These are phyloP conservation scores for Neurospora sublineolata DNA, from an alignment of 495 filamentous ascomycete genomes.

Conservation along the genomic window DNA sequence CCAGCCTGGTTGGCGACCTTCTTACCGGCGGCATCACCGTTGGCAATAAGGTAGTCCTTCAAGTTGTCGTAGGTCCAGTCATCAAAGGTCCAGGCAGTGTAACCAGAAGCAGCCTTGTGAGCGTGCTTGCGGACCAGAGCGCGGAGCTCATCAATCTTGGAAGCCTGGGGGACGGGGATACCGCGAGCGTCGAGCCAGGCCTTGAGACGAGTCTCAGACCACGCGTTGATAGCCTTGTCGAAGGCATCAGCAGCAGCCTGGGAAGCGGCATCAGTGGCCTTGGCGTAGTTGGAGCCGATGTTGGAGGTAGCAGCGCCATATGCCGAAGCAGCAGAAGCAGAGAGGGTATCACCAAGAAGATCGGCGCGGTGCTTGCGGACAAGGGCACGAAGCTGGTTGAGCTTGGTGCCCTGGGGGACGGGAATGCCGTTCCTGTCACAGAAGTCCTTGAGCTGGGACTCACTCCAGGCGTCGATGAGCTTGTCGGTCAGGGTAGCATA, in stretches of 20 bases:
- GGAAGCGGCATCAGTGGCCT: conserved; percentile 59
- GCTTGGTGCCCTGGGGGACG: conserved; percentile 80
- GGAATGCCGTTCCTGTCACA: conserved; percentile 78
- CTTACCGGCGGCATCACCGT: conserved; percentile 49
- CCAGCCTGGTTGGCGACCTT: conserved; percentile 54
- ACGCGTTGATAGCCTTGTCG: conserved; percentile 46
- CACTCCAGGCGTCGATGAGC: conserved; percentile 81
- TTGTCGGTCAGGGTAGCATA: conserved; percentile 65
- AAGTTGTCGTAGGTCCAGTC: conserved; percentile 70
- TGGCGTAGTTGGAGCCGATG: conserved; percentile 65
- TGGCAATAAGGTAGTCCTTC: conserved; percentile 53
- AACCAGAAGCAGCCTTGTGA: conserved; percentile 62
- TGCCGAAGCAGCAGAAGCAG: conserved; percentile 49
- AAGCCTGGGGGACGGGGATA: conserved; percentile 61
- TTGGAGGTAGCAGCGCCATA: conserved; percentile 74
- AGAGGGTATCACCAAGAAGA: conserved; percentile 55
- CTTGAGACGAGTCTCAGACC: conserved; percentile 69
- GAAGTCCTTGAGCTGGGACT: conserved; percentile 81
- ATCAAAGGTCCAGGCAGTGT: conserved; percentile 74
- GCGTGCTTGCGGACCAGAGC: conserved; percentile 60
- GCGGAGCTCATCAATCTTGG: conserved; percentile 69
- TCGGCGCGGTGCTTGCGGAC: conserved; percentile 79
- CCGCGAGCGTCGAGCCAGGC: conserved; percentile 59
- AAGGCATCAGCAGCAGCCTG: conserved; percentile 59
- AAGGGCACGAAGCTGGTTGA: conserved; percentile 82